Evolutionary conservation across 352 stramenopile genomes (phyloP).

Genomic region (Pythium vanterpoolii): DNA sequence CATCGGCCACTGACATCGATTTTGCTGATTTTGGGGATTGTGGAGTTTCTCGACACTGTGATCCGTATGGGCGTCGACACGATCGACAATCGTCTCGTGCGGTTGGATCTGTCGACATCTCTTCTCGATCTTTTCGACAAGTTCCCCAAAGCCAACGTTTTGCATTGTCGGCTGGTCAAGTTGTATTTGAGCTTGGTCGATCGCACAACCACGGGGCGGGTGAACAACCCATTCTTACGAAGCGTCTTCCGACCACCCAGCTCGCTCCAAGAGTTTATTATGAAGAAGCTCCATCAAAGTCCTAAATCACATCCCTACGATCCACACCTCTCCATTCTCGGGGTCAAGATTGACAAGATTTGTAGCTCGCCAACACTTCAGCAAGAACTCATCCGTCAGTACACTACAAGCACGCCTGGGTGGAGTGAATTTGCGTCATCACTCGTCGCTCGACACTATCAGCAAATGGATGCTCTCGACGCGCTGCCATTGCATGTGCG

Average conservation of each 20-base stretch:
- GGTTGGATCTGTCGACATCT: constrained; percentile 52
- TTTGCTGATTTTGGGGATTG: constrained; percentile 61
- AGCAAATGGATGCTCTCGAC: constrained; percentile 74
- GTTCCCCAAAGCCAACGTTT: constrained; percentile 65
- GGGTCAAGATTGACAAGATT: constrained; percentile 79
- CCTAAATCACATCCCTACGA: constrained; percentile 54
- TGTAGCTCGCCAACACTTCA: constrained; percentile 67
- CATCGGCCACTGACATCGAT: constrained; percentile 57
- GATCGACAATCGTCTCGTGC: constrained; percentile 50
- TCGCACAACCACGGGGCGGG: constrained; percentile 47
- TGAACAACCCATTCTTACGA: constrained; percentile 74
- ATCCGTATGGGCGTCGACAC: constrained; percentile 62
- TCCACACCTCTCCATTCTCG: constrained; percentile 67
- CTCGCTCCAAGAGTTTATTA: constrained; percentile 66
- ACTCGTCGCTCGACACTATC: constrained; percentile 67
- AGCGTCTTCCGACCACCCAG: constrained; percentile 68
- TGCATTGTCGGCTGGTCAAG: constrained; percentile 70
- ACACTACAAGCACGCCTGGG: constrained; percentile 50
- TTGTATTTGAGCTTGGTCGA: constrained; percentile 68
- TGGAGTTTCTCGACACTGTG: constrained; percentile 59
- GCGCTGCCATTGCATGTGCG: constrained; percentile 21
- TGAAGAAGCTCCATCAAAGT: constrained; percentile 57
- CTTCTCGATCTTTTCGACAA: constrained; percentile 71
- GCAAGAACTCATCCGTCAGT: constrained; percentile 76
- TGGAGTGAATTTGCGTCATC: constrained; percentile 70